A percentile compares a stretch with the other conserved stretches of the same genome.
Conservation (phyloP, 345 rosid species). For the Hirschfeldia incana region DNA sequence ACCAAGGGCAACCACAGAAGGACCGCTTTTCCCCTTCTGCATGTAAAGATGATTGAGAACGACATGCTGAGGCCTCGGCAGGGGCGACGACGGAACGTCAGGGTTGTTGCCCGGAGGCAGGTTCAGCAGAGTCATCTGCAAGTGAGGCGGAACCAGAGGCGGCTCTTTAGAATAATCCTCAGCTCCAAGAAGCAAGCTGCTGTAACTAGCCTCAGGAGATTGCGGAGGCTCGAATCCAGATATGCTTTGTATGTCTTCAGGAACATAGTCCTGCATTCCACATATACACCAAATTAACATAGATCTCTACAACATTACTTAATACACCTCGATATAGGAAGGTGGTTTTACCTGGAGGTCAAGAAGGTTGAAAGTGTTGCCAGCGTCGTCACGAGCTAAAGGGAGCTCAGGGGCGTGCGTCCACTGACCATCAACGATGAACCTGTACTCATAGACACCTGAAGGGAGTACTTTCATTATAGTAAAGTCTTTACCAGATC, state of each 20-base stretch:
- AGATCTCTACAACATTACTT: conserved; percentile 11
- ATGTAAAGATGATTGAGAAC: conserved; percentile 95
- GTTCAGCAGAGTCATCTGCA: conserved; percentile 82
- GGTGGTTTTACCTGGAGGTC: conserved; percentile 68
- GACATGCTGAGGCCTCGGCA: conserved; percentile 87
- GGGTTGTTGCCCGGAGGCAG: conserved; percentile 61
- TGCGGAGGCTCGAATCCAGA: conserved; percentile 86
- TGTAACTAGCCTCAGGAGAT: conserved; percentile 89
- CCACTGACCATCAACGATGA: conserved; percentile 92
- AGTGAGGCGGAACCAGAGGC: conserved; percentile 82
- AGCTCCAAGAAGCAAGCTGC: conserved; percentile 60
- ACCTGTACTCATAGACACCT: conserved; percentile 90
- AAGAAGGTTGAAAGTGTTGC: conserved; percentile 78
- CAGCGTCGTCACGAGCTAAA: conserved; percentile 74
- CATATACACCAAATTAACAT: conserved; percentile 16
- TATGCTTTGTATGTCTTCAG: conserved; percentile 91
- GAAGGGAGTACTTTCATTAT: conserved; percentile 96
- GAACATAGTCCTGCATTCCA: conserved; percentile 76
- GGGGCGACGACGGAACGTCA: conserved; percentile 79
- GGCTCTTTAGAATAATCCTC: conserved; percentile 97
- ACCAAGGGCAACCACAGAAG: conserved; percentile 92
- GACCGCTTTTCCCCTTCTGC: conserved; percentile 81
- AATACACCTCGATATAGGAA: neutral
- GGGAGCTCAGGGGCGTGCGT: conserved; percentile 84
- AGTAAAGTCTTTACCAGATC: conserved; percentile 89